phyloP scores from a whole-genome alignment of 495 filamentous ascomycete genomes.

The Antarctomyces pellizariae region DNA sequence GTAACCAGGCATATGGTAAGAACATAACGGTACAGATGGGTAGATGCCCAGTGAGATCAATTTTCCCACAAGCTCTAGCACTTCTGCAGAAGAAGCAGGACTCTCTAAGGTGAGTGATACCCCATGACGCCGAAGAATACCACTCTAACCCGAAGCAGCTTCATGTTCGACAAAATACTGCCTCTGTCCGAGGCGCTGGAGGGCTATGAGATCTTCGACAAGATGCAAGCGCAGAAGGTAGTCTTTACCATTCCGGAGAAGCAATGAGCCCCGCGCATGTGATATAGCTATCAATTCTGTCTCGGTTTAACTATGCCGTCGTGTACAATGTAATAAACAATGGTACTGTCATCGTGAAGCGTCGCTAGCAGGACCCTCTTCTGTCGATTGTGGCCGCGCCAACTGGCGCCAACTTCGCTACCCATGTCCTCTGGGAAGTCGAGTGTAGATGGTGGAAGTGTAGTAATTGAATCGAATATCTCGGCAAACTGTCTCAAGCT shows the following conservation, averaged over 20 bases:
- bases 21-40: constrained; percentile 87
- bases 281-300: constrained; percentile 47
- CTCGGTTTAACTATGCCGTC: constrained; percentile 91
- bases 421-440: constrained; percentile 9
- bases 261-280: too few species aligned
- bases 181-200: constrained; percentile 61
- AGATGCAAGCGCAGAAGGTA: constrained; percentile 83
- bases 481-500: constrained; percentile 47
- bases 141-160: constrained; percentile 25
- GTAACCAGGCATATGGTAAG: constrained; percentile 67
- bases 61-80: constrained; percentile 56
- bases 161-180: constrained; percentile 92
- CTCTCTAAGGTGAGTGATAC: constrained; percentile 42
- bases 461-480: constrained; percentile 54
- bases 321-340: constrained; percentile 87
- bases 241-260: too few species aligned
- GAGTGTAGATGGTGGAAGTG: constrained; percentile 18
- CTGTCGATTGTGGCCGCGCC: constrained; percentile 20
- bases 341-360: constrained; percentile 69
- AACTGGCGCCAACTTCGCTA: constrained; percentile 12
- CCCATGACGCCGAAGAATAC: constrained; percentile 1
- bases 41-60: constrained; percentile 70
- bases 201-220: constrained; percentile 80
- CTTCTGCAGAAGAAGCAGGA: constrained; percentile 67
- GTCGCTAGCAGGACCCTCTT: constrained; percentile 70